These are phyloP conservation scores for Cordyceps militaris DNA, from an alignment of 2,329 filamentous ascomycete genomes.

Conservation along the genomic window DNA sequence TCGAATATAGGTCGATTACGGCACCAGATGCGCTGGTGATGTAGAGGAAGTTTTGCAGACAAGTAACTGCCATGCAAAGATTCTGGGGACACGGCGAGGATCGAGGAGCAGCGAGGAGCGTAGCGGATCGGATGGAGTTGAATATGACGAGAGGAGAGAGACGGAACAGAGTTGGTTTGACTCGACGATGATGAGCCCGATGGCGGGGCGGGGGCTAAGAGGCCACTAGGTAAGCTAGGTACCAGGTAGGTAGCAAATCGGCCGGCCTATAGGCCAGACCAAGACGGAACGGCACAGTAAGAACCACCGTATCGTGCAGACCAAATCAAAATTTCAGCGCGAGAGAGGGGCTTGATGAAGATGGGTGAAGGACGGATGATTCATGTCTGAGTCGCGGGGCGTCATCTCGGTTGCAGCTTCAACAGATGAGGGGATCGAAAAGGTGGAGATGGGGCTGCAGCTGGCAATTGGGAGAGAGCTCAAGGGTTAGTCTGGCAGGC, in stretches of 20 bases:
- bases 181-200: conserved; percentile 11
- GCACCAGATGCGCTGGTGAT: neutral
- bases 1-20: neutral
- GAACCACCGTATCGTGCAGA: neutral
- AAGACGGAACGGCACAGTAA: conserved; percentile 1
- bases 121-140: neutral
- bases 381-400: neutral
- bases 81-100: neutral
- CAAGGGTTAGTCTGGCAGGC: neutral
- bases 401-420: neutral
- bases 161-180: conserved; percentile 1
- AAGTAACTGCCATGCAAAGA: neutral
- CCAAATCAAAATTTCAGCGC: neutral
- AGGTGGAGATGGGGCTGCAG: conserved; percentile 11
- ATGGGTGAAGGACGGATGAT: neutral
- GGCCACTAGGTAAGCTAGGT: no score
- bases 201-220: conserved; percentile 11
- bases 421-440: conserved; percentile 12
- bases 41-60: neutral
- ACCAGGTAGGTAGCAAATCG: no score
- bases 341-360: neutral
- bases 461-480: neutral
- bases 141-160: neutral
- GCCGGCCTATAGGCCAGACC: conserved; percentile 9
- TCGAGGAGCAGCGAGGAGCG: neutral